Percentiles rank a stretch among this genome's conserved stretches.
Conservation (phyloP, 441 rosid species). For the Erodium moschatum region DNA sequence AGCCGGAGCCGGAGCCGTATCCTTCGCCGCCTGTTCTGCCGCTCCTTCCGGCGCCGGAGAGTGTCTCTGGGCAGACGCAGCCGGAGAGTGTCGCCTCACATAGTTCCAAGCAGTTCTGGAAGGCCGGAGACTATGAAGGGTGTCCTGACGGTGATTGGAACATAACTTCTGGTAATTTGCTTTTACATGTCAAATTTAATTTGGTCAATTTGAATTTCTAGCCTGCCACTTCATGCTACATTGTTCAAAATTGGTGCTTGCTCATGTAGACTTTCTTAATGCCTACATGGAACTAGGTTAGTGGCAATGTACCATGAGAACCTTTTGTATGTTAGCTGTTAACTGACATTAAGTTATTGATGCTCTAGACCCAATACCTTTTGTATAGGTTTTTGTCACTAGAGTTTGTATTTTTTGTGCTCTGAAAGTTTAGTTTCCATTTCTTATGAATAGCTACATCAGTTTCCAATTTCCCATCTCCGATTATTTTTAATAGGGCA, state of each 20-base stretch:
- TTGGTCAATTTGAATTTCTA: background rate
- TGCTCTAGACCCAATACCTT: too few species aligned
- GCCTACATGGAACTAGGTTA: too few species aligned
- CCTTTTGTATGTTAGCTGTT: too few species aligned
- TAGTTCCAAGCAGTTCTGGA: constrained; percentile 69
- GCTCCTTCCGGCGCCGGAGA: constrained; percentile 1
- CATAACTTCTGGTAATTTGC: constrained; percentile 39
- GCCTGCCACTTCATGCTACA: background rate
- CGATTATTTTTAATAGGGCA: background rate
- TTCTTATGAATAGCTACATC: background rate
- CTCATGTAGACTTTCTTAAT: too few species aligned
- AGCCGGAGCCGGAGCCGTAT: background rate
- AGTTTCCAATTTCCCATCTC: background rate
- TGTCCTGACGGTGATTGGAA: constrained; percentile 43
- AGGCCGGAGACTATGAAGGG: constrained; percentile 84
- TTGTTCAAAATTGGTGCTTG: background rate
- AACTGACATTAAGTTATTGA: too few species aligned
- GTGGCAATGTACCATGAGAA: too few species aligned
- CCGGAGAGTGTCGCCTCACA: constrained; percentile 14
- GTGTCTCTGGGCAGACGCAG: background rate
- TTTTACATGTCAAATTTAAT: background rate
- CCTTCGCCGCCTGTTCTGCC: constrained; percentile 3
- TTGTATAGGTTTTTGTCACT: too few species aligned
- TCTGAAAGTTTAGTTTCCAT: background rate
- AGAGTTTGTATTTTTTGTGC: background rate